Evolutionary conservation across 2,329 filamentous ascomycete species (phyloP).

Genomic region (Xylariaceae sp.): DNA sequence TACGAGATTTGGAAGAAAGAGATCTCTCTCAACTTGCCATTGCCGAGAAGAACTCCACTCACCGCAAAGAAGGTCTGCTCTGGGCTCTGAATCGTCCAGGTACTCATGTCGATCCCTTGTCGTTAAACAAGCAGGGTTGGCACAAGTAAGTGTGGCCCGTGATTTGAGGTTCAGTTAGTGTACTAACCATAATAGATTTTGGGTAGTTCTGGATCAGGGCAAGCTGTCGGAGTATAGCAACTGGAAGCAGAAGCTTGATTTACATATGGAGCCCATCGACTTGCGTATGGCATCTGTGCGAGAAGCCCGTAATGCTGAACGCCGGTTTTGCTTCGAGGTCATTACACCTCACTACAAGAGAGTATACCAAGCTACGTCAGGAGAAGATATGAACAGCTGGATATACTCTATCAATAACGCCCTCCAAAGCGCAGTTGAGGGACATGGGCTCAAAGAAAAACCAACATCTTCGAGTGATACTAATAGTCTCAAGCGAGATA

Average conservation of each 20-base stretch:
- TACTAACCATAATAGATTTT: slow-evolving; percentile 69
- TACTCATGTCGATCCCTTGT: slow-evolving; percentile 93
- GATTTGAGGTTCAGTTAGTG: not conserved
- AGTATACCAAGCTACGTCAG: slow-evolving; percentile 96
- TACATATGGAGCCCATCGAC: slow-evolving; percentile 98
- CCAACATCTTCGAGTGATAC: slow-evolving; percentile 55
- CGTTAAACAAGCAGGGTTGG: slow-evolving; percentile 96
- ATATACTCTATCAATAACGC: slow-evolving; percentile 97
- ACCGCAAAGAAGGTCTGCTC: slow-evolving; percentile 90
- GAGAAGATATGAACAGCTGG: slow-evolving; percentile 98
- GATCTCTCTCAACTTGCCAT: slow-evolving; percentile 61
- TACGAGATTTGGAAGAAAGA: slow-evolving; percentile 89
- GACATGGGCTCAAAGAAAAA: slow-evolving; percentile 66
- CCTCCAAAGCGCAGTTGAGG: slow-evolving; percentile 92
- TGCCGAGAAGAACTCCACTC: slow-evolving; percentile 66
- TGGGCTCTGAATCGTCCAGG: slow-evolving; percentile 95
- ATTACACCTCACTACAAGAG: slow-evolving; percentile 96
- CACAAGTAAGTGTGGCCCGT: slow-evolving; percentile 76
- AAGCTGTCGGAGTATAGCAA: slow-evolving; percentile 98
- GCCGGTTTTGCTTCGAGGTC: slow-evolving; percentile 96
- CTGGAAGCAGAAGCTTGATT: slow-evolving; percentile 96
- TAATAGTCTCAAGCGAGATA: slow-evolving; percentile 76
- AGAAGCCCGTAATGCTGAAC: slow-evolving; percentile 91
- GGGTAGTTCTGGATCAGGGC: slow-evolving; percentile 97
- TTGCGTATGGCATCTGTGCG: slow-evolving; percentile 95